Percentiles rank a stretch among this genome's conserved stretches.
phyloP scores from a whole-genome alignment of 176 grass and related monocot species.

The Saccharum officinarum region DNA sequence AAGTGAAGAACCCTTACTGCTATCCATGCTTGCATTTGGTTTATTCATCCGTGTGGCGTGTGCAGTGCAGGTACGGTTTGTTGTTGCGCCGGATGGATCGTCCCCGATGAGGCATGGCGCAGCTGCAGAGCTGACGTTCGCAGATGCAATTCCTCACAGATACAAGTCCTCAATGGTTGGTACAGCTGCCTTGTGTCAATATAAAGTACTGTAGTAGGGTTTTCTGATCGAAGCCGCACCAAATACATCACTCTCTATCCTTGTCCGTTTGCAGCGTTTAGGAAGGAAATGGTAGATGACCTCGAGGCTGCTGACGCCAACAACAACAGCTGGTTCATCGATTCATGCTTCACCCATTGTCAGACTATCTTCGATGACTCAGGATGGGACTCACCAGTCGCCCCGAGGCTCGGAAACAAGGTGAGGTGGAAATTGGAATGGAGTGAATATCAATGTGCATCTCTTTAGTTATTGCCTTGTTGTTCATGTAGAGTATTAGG shows the following conservation, averaged over 20 bases:
- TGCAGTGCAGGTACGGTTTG: conserved; percentile 24
- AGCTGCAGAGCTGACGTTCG: conserved; percentile 48
- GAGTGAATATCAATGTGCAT: neutral
- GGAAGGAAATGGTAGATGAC: conserved; percentile 34
- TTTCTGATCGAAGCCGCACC: neutral
- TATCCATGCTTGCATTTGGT: neutral
- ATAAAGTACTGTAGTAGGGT: neutral
- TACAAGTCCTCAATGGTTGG: conserved; percentile 43
- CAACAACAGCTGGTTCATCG: conserved; percentile 50
- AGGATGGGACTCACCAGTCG: conserved; percentile 40
- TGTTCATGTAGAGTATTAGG: neutral
- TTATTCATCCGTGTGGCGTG: neutral
- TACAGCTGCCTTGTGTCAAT: neutral
- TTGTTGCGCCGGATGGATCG: conserved; percentile 36
- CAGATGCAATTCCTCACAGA: conserved; percentile 44
- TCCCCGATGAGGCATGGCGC: conserved; percentile 36
- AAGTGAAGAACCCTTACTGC: too few relatives aligned
- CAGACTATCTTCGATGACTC: conserved; percentile 42
- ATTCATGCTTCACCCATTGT: conserved; percentile 78
- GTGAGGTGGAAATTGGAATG: neutral
- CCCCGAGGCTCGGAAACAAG: conserved; percentile 53
- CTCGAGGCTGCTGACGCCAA: conserved; percentile 29
- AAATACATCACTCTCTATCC: neutral
- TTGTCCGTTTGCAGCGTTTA: conserved; percentile 30
- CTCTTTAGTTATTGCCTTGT: neutral